Percentiles rank a stretch among this genome's conserved stretches.
Conservation (phyloP, 176 grass and related monocot genomes). For the Zoysia pacifica region DNA sequence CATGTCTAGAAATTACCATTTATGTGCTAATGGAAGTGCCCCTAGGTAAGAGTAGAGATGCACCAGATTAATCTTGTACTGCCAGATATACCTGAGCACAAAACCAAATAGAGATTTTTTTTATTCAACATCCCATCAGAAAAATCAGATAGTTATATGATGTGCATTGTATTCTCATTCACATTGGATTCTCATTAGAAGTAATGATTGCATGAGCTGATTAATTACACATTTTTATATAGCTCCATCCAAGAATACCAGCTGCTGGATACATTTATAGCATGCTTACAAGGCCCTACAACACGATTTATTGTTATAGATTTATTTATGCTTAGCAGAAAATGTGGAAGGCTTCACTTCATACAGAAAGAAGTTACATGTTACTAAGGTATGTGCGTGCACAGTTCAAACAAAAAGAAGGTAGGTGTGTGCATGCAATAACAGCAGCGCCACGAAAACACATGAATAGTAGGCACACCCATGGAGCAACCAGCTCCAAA, state of each 20-base stretch:
- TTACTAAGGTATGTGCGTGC: neutral
- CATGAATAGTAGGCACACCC: neutral
- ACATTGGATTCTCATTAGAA: neutral
- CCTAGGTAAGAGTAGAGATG: conserved; percentile 86
- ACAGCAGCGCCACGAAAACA: neutral
- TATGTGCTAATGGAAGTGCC: conserved; percentile 76
- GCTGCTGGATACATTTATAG: neutral
- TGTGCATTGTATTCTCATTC: neutral
- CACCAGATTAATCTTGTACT: conserved; percentile 81
- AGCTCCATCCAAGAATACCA: conserved; percentile 6
- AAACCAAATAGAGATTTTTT: conserved; percentile 19
- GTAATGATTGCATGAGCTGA: neutral
- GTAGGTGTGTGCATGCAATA: neutral
- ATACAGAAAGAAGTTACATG: neutral
- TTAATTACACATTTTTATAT: neutral
- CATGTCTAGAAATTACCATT: conserved; percentile 62
- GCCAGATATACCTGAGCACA: conserved; percentile 74
- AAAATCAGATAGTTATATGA: conserved; percentile 6
- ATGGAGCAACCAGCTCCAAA: neutral
- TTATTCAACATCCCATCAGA: conserved; percentile 27
- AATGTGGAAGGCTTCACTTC: neutral
- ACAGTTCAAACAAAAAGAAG: too few relatives aligned
- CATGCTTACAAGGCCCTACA: neutral
- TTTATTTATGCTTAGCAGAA: neutral
- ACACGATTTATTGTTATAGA: neutral